These are phyloP conservation scores for Nidularia pulvinata DNA, from an alignment of 768 basidiomycete genomes.

Conservation along the genomic window DNA sequence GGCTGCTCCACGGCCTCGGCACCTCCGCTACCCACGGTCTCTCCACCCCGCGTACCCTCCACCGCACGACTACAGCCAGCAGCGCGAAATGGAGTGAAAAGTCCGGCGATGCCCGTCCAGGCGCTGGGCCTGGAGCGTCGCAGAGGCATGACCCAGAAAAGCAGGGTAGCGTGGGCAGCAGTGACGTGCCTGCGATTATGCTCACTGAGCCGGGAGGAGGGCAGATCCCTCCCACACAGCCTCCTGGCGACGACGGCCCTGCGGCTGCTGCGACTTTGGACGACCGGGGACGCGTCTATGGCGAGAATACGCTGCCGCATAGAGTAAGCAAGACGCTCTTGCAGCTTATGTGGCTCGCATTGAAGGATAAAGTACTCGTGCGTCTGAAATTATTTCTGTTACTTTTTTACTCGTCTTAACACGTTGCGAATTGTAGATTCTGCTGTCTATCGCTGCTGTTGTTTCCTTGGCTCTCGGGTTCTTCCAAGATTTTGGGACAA, in stretches of 20 bases:
- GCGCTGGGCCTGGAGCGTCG: slow-evolving; percentile 18
- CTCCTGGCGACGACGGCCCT: slow-evolving; percentile 13
- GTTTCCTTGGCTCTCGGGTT: slow-evolving; percentile 93
- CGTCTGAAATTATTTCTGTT: slow-evolving; percentile 20
- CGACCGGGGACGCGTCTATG: slow-evolving; percentile 69
- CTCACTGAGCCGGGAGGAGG: slow-evolving; percentile 37
- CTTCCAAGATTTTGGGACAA: slow-evolving; percentile 89
- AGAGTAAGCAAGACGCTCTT: slow-evolving; percentile 72
- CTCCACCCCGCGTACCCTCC: slow-evolving; percentile 11
- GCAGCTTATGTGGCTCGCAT: slow-evolving; percentile 80
- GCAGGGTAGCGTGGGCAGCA: not conserved
- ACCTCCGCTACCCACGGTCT: slow-evolving; percentile 57
- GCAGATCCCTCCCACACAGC: slow-evolving; percentile 6
- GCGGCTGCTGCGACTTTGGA: slow-evolving; percentile 44
- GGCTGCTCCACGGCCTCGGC: slow-evolving; percentile 73
- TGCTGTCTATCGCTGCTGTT: slow-evolving; percentile 90
- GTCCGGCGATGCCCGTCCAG: slow-evolving; percentile 14
- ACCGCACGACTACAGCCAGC: slow-evolving; percentile 2
- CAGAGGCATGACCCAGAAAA: slow-evolving; percentile 23
- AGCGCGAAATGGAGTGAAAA: slow-evolving; percentile 1
- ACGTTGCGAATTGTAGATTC: slow-evolving; percentile 46
- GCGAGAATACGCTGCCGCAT: slow-evolving; percentile 71
- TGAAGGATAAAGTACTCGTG: slow-evolving; percentile 91
- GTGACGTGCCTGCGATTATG: slow-evolving; percentile 27
- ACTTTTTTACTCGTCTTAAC: not conserved